Conservation (phyloP, 148 eudicot species). For the Rhododendron griersonianum region DNA sequence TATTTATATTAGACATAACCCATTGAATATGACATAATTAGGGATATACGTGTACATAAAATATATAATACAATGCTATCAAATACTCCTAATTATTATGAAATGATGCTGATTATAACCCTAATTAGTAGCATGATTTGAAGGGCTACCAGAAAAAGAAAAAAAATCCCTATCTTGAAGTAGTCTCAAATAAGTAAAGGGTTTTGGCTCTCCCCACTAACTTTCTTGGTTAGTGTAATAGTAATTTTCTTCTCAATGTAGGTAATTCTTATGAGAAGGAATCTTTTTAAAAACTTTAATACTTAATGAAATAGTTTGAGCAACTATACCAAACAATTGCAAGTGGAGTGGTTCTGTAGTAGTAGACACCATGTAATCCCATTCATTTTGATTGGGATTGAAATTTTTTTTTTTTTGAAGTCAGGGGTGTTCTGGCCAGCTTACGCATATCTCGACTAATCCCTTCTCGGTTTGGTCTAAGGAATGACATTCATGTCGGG, state of each 20-base stretch:
- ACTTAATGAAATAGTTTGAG: neutral
- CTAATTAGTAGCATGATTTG: conserved; percentile 9
- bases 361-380: too few relatives aligned
- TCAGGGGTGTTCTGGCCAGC: too few relatives aligned
- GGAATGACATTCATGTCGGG: neutral
- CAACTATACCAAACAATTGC: neutral
- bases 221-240: neutral
- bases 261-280: too few relatives aligned
- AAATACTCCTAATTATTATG: neutral
- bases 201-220: neutral
- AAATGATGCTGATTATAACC: neutral
- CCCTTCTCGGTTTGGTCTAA: too few relatives aligned
- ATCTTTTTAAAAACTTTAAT: too few relatives aligned
- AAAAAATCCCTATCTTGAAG: neutral
- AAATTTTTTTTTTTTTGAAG: too few relatives aligned
- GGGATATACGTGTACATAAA: neutral
- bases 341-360: neutral
- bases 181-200: neutral
- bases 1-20: neutral
- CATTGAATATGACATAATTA: neutral
- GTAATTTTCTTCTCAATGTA: neutral
- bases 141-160: conserved; percentile 3
- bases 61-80: neutral
- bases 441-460: neutral
- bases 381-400: too few relatives aligned